Evolutionary conservation across 345 rosid genomes (phyloP), one percentile per base, ranked within the genome.

Genomic region (Camelina hispida): DNA sequence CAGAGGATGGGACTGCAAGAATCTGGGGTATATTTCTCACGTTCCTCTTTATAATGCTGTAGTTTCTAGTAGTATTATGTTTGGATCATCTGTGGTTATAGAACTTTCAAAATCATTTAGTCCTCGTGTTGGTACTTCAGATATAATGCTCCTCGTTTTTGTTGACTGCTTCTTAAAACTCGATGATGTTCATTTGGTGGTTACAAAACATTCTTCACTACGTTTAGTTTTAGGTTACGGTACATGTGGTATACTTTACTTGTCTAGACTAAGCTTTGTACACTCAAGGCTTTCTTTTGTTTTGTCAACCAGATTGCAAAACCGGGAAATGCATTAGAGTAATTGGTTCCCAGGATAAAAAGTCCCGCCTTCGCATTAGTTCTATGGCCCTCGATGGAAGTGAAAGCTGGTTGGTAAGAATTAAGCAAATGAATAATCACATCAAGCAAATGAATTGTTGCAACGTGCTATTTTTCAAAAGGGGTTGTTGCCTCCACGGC

Each of bases 391-490:
- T 95, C 58, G 99, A 95, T 81, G 89, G 80, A 83, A 95, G 96
- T 81, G 98, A 95, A 78, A 90, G 91, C 86, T 95, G 99, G 99
- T 76, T 95, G 99, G 99, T 95, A 88, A 85, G 97, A 61, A 67
- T 72, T 78, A 30, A 44, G 68, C 11, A 54, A 59, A 55, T 69
- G 12, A 79, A 67, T 69, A n/a, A n/a, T n/a, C n/a, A n/a, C n/a
- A n/a, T n/a, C n/a, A 30, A 44, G 68, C 11, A 54, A 59, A 55
- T 69, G 12, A 79, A 67, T 69, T 13, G 42, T 12, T 15, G 54
- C 54, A 6, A 23, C 25, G 25, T 34, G 25, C 9, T 47, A 22
- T 32, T 44, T 47, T 37, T 5, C 1, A n/a, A 25, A 60, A 60
- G 48, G 23, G 10, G 25, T 14, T 59, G 32, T 50, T 61, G 23